Base-by-base conservation (phyloP, 805 yeast genomes). In the Wickerhamomyces bisporus region DNA sequence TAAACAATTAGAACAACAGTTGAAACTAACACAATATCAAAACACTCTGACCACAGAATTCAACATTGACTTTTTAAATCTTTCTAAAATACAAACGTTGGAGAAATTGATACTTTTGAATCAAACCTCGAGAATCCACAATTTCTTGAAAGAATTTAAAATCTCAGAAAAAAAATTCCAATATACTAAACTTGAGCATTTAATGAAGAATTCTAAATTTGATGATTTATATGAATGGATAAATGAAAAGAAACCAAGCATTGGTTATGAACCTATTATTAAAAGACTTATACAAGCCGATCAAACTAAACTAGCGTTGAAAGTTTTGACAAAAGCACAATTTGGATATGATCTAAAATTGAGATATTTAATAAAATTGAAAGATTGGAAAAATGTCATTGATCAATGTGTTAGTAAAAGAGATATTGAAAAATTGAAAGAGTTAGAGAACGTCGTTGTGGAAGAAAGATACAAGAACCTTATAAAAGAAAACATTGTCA, bases 181-280 rank as follows among this genome's bases (percentile, higher is more conserved):
- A 57, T 72, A 73, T 58, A 57, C 74, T 13, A 72, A 75, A 24
- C 56, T 84, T 19, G 68, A 72, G 13, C 66, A 68, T 1, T 63
- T 73, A 24, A 65, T 77, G 2, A 58, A 63, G 1, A 57, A 65
- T 5, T 50, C 67, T 2, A 73, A 75, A 30, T 81, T 77, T 62
- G 78, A 74, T 15, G 76, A 73, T 27, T 55, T 86, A 23, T 70
- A 68, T 45, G 71, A 73, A 23, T 71, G 78, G 49, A 73, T 79
- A 0, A 65, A 62, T 3, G 53, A 58, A 9, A 67, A 64, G 32
- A 80, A 75, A 43, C 76, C 93, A 0, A 83, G 86, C 0, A 83
- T 87, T 30, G 88, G 91, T 0, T 81, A 80, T 42, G 70, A 68
- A 42, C 79, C 82, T 1, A 79, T 87, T 45, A 35, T 53, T 18